Base-by-base conservation (phyloP, 2,329 filamentous ascomycete genomes). In the Hawksworthiomyces lignivorus region DNA sequence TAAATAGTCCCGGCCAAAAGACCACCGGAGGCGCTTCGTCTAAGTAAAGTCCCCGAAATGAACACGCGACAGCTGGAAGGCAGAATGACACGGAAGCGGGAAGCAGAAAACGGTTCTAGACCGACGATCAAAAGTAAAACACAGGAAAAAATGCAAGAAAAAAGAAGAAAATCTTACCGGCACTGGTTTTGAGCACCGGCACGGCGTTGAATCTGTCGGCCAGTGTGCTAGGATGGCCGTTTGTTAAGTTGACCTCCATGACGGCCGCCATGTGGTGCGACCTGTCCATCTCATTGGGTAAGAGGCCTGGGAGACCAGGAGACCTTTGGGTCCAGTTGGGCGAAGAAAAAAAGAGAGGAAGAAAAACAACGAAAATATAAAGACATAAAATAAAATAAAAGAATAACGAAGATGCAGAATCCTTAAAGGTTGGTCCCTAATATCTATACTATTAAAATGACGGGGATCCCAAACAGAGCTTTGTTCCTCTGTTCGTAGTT, bases 151-250 rank as follows among this genome's bases (percentile, higher is more conserved):
- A 26, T 2, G 31, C 49, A 48, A 30, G 39, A 49, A 43, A 33
- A 41, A 38, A 35, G 45, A 46, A 45, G 45, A 43, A 36, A 46
- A 47, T 46, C 75, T 71, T 59, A 80, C 75, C 75, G 56, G 75
- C 70, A 56, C 75, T 78, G 48, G 73, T 76, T 55, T 71, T 76
- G 41, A 80, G 61, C 24, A 68, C 75, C 3, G 75, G 75, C 31
- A 80, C 68, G 30, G 69, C 63, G 55, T 71, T 76, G 59, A 78
- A 67, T 51, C 66, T 67, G 56, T 75, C 70, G 42, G 68, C 67
- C 49, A 77, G 65, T 37, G 69, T 68, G 49, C 63, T 67, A 33
- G 65, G 60, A 43, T 67, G 61, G 47, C 63, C 69, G 41, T 63
- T 60, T 48, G 67, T 68, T 52, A 76, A 56, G 52, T 75, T 65